Evolutionary conservation across 148 eudicot genomes (phyloP).

Genomic region (Silene latifolia): DNA sequence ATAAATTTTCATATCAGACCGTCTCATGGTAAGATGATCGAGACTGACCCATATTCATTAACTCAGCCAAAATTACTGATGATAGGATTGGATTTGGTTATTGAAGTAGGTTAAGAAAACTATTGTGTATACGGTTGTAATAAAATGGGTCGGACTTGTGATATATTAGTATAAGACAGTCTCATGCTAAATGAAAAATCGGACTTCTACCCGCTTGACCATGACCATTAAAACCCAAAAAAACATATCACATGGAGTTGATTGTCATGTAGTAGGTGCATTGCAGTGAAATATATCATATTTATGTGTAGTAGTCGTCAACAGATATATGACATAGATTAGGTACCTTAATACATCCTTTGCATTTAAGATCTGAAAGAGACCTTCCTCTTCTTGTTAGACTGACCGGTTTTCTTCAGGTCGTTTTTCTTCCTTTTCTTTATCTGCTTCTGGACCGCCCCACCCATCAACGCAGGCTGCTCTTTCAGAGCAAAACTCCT

Average conservation of each 20-base stretch:
- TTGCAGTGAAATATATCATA: constrained; percentile 16
- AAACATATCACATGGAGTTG: constrained; percentile 39
- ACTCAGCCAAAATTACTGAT: neutral
- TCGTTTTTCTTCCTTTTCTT: constrained; percentile 74
- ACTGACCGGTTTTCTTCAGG: constrained; percentile 42
- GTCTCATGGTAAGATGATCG: neutral
- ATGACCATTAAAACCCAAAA: constrained; percentile 23
- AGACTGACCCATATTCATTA: neutral
- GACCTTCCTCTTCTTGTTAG: constrained; percentile 51
- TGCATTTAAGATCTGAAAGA: constrained; percentile 26
- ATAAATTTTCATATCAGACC: too few relatives aligned
- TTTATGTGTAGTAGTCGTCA: constrained; percentile 24
- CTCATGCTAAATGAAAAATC: neutral
- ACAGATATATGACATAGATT: constrained; percentile 30
- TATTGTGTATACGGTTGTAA: neutral
- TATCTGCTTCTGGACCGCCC: constrained; percentile 50
- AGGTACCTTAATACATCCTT: constrained; percentile 25
- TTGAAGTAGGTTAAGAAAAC: neutral
- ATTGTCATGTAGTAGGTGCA: constrained; percentile 21
- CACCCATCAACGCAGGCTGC: constrained; percentile 78
- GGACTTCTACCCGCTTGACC: constrained; percentile 21
- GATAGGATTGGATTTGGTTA: neutral
- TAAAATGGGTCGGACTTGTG: neutral
- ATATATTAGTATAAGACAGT: neutral
- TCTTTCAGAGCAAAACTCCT: constrained; percentile 83